Evolutionary conservation across 139 green algal genomes (phyloP).

Genomic region (Micromonas commoda): DNA sequence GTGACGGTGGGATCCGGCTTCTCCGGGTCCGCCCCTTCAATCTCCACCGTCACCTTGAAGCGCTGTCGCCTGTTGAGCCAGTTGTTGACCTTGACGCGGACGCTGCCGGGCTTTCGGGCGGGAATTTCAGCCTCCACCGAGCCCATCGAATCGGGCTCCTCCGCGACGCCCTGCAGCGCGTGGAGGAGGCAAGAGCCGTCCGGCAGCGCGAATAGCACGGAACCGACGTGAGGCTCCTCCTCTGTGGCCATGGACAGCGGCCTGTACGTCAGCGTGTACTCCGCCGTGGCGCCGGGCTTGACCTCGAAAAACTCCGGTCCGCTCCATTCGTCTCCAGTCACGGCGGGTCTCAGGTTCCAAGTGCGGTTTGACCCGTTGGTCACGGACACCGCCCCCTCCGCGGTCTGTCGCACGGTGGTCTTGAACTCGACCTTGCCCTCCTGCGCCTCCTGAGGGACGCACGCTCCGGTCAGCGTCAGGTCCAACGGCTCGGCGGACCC

Average conservation of each 20-base stretch:
- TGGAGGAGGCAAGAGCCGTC: conserved; percentile 67
- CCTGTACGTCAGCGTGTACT: conserved; percentile 61
- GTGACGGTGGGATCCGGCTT: conserved; percentile 38
- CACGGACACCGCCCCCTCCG: conserved; percentile 49
- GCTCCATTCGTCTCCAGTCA: conserved; percentile 62
- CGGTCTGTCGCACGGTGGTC: conserved; percentile 47
- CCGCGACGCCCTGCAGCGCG: conserved; percentile 45
- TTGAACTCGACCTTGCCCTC: conserved; percentile 46
- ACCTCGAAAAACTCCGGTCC: conserved; percentile 56
- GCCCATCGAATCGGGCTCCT: conserved; percentile 45
- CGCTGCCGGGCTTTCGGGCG: conserved; percentile 52
- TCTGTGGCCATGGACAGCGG: conserved; percentile 57
- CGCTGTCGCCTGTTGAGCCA: conserved; percentile 68
- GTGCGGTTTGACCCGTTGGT: conserved; percentile 44
- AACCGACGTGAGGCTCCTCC: conserved; percentile 53
- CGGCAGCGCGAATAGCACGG: conserved; percentile 72
- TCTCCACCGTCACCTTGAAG: conserved; percentile 49
- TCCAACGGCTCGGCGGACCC: conserved; percentile 33
- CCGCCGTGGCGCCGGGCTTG: conserved; percentile 37
- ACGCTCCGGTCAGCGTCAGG: conserved; percentile 66
- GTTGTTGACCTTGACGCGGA: conserved; percentile 60
- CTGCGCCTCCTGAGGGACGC: conserved; percentile 38
- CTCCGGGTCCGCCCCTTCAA: conserved; percentile 32
- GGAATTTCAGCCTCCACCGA: conserved; percentile 41
- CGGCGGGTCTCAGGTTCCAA: conserved; percentile 59